Conservation (phyloP, 1,284 basidiomycete genomes). For the Pholiota adiposa region DNA sequence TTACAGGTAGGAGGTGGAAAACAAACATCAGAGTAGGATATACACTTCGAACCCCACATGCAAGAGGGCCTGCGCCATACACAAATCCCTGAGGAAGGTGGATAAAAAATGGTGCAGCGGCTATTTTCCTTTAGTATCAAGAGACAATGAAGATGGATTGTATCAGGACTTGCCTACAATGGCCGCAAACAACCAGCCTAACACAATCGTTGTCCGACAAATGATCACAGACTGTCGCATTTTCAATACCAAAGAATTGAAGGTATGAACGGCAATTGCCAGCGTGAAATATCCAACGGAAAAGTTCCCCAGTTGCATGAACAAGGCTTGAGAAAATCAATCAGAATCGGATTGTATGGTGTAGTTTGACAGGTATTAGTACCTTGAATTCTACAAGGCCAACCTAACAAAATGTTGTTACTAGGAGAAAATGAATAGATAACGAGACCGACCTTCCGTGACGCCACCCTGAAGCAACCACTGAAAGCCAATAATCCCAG, state of each 20-base stretch:
- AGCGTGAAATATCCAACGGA: slow-evolving; percentile 67
- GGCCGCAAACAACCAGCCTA: slow-evolving; percentile 58
- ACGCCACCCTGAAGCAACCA: slow-evolving; percentile 52
- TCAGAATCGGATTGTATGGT: neutral
- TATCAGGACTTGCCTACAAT: slow-evolving; percentile 45
- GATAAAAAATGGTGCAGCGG: slow-evolving; percentile 44
- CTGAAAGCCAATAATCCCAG: slow-evolving; percentile 53
- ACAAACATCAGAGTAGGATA: slow-evolving; percentile 49
- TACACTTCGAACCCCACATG: slow-evolving; percentile 52
- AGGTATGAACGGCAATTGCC: slow-evolving; percentile 68
- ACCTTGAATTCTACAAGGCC: slow-evolving; percentile 65
- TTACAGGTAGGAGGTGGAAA: slow-evolving; percentile 65
- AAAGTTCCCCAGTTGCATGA: slow-evolving; percentile 67
- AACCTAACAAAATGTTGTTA: slow-evolving; percentile 12
- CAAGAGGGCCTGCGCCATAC: slow-evolving; percentile 56
- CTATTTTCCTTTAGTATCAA: slow-evolving; percentile 26
- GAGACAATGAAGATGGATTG: neutral
- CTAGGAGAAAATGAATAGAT: neutral
- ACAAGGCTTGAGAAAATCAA: slow-evolving; percentile 40
- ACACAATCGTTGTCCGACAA: slow-evolving; percentile 43
- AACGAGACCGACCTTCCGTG: slow-evolving; percentile 46
- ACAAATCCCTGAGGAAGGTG: slow-evolving; percentile 29
- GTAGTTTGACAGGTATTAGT: slow-evolving; percentile 6
- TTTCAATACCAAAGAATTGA: slow-evolving; percentile 64
- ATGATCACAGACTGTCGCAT: slow-evolving; percentile 54